phyloP scores from a whole-genome alignment of 208 protist genomes.

The Kentomonas sorsogonicus region DNA sequence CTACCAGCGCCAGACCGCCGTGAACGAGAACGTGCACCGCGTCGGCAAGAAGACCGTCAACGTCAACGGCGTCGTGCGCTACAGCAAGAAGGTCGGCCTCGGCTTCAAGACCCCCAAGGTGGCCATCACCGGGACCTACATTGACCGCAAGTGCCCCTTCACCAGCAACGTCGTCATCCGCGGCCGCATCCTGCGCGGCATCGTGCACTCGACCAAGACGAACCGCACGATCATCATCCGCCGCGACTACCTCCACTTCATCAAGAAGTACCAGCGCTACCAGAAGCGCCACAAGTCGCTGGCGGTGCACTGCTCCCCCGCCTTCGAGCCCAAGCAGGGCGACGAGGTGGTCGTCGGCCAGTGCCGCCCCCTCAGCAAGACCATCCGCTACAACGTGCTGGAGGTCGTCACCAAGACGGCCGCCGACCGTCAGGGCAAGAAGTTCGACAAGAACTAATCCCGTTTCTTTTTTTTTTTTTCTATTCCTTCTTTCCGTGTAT shows the following conservation, averaged over 20 bases:
- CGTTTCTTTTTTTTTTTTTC: slow-evolving; percentile 17
- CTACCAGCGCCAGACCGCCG: slow-evolving; percentile 89
- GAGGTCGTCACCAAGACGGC: slow-evolving; percentile 87
- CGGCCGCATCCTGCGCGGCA: slow-evolving; percentile 97
- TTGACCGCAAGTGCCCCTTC: slow-evolving; percentile 99
- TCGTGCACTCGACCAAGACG: slow-evolving; percentile 99
- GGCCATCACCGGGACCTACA: slow-evolving; percentile 98
- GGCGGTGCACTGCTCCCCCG: slow-evolving; percentile 97
- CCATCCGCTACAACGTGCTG: slow-evolving; percentile 99
- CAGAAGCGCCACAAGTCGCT: slow-evolving; percentile 99
- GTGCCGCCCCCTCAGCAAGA: slow-evolving; percentile 99
- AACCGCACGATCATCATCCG: slow-evolving; percentile 97
- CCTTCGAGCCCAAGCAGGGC: slow-evolving; percentile 97
- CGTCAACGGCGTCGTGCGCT: slow-evolving; percentile 89
- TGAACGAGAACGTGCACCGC: slow-evolving; percentile 87
- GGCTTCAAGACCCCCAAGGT: slow-evolving; percentile 98
- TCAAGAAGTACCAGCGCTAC: slow-evolving; percentile 99
- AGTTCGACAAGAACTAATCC: slow-evolving; percentile 85
- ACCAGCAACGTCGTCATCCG: slow-evolving; percentile 99
- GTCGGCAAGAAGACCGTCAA: slow-evolving; percentile 44
- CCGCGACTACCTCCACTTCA: slow-evolving; percentile 99
- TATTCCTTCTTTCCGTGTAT: slow-evolving; percentile 2
- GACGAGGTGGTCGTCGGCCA: slow-evolving; percentile 99
- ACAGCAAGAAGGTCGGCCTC: slow-evolving; percentile 96
- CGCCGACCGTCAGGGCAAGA: slow-evolving; percentile 83